Evolutionary conservation across 75 land plant genomes (phyloP), one percentile per base, ranked within the genome.

Genomic region (Selaginella moellendorffii): DNA sequence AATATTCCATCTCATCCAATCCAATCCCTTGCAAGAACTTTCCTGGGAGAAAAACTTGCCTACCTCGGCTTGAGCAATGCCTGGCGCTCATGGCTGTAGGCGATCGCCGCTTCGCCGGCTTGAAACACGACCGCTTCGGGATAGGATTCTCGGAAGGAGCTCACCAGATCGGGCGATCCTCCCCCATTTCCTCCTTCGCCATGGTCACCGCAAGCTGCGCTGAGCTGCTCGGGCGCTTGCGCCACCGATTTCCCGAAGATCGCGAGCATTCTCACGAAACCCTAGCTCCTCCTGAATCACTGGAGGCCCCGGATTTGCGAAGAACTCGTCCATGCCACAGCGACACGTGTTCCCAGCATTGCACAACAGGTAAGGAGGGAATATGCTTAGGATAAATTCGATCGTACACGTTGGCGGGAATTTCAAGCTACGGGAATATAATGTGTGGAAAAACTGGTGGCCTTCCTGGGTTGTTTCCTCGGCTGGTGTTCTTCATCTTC

Each of bases 11-110:
- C n/a, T n/a, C n/a, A n/a, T n/a, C n/a, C n/a, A n/a, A n/a, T n/a
- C n/a, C n/a, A n/a, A n/a, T n/a, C n/a, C n/a, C n/a, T n/a, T n/a
- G n/a, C n/a, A n/a, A n/a, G n/a, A n/a, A n/a, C n/a, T n/a, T n/a
- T n/a, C n/a, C n/a, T n/a, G n/a, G n/a, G n/a, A 27, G 12, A 28
- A 19, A 25, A 12, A 26, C 61, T n/a, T 1, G 2, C 52, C n/a
- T 73, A 89, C 96, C 96, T 85, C 17, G 96, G 96, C 0, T 77
- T 72, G 23, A 89, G 71, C 24, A 83, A 81, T 30, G 74, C 82
- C 54, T 83, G 82, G 63, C 67, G 71, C 8, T 75, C 54, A 24
- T 81, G 42, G 24, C 84, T 71, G 71, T 83, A 81, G 1, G 84
- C 77, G 54, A 89, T 65, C 62, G 73, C 26, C 18, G 83, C 83